Evolutionary conservation across 2,329 filamentous ascomycete species (phyloP).

Genomic region (Neurospora sp.): DNA sequence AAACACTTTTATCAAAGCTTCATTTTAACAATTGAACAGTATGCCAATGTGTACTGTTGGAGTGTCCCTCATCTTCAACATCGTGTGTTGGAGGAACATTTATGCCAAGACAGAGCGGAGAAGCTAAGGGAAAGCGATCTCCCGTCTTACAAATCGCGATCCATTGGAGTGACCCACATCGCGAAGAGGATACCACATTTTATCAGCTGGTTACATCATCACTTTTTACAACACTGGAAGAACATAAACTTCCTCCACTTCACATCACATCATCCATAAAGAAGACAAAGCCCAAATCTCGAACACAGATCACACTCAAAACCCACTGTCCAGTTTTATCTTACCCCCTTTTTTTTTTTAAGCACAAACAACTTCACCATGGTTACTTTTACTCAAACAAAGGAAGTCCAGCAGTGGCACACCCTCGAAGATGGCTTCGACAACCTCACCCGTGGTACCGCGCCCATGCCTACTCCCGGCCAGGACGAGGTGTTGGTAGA

Average conservation of each 20-base stretch:
- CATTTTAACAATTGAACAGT: background rate
- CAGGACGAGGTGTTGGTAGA: conserved; percentile 42
- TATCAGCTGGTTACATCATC: background rate
- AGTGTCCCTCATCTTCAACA: background rate
- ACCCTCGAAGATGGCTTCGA: conserved; percentile 46
- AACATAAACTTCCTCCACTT: background rate
- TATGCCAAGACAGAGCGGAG: background rate
- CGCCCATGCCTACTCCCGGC: conserved; percentile 35
- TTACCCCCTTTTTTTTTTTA: background rate
- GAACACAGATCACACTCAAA: background rate
- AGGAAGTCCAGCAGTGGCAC: conserved; percentile 30
- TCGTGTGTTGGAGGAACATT: background rate
- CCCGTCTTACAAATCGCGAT: background rate
- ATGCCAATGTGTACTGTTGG: background rate
- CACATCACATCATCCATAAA: background rate
- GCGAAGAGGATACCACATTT: background rate
- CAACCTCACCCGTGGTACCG: conserved; percentile 35
- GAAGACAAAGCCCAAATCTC: background rate
- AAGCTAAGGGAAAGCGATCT: background rate
- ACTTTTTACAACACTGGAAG: background rate
- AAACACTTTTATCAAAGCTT: background rate
- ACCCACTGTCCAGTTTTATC: background rate
- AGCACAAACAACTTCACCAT: background rate
- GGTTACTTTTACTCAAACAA: background rate
- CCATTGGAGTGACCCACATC: background rate